phyloP scores from a whole-genome alignment of 148 eudicot species.

The Chenopodium album region DNA sequence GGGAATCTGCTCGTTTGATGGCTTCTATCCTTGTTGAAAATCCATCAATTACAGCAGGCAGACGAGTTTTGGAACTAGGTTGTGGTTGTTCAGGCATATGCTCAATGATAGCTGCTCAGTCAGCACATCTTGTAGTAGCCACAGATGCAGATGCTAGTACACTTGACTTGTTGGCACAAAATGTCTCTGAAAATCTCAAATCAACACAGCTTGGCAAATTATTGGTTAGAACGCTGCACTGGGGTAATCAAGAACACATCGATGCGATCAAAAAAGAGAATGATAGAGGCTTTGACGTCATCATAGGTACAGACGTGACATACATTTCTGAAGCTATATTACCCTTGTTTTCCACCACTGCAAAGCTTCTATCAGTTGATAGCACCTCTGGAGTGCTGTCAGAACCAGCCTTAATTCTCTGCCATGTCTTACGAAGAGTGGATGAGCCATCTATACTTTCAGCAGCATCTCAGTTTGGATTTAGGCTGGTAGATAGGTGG shows the following conservation, averaged over 20 bases:
- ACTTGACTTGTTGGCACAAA: constrained; percentile 49
- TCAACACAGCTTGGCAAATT: constrained; percentile 32
- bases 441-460: constrained; percentile 77
- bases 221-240: constrained; percentile 42
- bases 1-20: constrained; percentile 95
- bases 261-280: constrained; percentile 46
- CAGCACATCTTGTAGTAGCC: constrained; percentile 70
- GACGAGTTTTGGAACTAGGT: constrained; percentile 73
- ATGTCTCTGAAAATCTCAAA: constrained; percentile 51
- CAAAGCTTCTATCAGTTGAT: constrained; percentile 48
- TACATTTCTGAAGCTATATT: constrained; percentile 62
- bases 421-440: constrained; percentile 80
- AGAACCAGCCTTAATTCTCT: constrained; percentile 56
- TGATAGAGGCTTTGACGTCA: constrained; percentile 59
- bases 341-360: constrained; percentile 81
- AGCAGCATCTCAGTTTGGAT: constrained; percentile 67
- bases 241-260: constrained; percentile 74
- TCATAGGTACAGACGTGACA: constrained; percentile 90
- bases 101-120: constrained; percentile 67
- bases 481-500: constrained; percentile 75
- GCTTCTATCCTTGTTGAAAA: constrained; percentile 68
- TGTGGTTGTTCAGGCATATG: constrained; percentile 82
- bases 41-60: constrained; percentile 61
- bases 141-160: constrained; percentile 80
- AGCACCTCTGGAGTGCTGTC: not conserved